Evolutionary conservation across 2,329 filamentous ascomycete species (phyloP).

Genomic region (Dryadomyces quercus-mongolicae): DNA sequence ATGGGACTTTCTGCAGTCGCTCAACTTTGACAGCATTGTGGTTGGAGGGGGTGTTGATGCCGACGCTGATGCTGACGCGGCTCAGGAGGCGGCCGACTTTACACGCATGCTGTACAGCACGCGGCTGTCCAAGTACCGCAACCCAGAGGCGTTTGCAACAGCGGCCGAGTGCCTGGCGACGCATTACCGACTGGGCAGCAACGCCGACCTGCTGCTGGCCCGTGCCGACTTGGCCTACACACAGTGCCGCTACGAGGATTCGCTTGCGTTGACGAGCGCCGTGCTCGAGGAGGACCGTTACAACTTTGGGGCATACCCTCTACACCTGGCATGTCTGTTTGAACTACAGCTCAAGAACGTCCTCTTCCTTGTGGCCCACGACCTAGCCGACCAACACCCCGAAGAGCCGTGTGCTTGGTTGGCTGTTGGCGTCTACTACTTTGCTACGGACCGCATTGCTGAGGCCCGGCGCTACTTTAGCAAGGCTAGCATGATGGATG

Average conservation of each 20-base stretch:
- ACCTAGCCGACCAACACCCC: conserved; percentile 82
- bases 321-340: conserved; percentile 84
- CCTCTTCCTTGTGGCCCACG: conserved; percentile 84
- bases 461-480: conserved; percentile 94
- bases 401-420: conserved; percentile 88
- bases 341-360: conserved; percentile 79
- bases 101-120: conserved; percentile 95
- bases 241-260: conserved; percentile 84
- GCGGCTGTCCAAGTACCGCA: conserved; percentile 86
- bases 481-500: conserved; percentile 94
- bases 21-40: conserved; percentile 78
- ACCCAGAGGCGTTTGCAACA: conserved; percentile 67
- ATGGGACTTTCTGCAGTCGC: conserved; percentile 74
- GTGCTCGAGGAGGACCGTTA: conserved; percentile 78
- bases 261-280: conserved; percentile 68
- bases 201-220: conserved; percentile 82
- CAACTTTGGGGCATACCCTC: conserved; percentile 77
- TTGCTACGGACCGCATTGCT: conserved; percentile 76
- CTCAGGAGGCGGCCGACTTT: conserved; percentile 85
- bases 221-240: conserved; percentile 88
- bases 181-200: conserved; percentile 77
- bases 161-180: conserved; percentile 87
- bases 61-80: conserved; percentile 42
- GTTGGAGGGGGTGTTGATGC: conserved; percentile 56
- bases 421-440: conserved; percentile 90